Evolutionary conservation across 2,329 filamentous ascomycete genomes (phyloP).

Genomic region (Fusarium lyarnte): DNA sequence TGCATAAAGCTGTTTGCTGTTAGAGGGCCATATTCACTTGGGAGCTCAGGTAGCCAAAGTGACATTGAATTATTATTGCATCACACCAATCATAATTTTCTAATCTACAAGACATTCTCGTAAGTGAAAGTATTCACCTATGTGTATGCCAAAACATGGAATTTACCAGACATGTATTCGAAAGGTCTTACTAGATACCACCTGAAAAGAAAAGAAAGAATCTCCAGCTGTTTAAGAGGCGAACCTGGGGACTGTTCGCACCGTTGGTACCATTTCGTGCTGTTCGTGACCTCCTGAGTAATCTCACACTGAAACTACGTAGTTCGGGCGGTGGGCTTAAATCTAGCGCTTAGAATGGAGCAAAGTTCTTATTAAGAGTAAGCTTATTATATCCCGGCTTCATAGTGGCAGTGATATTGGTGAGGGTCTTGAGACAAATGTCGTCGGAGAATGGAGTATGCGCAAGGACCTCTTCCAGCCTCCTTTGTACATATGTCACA

Average conservation of each 20-base stretch:
- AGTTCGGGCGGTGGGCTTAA: background rate
- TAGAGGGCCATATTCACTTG: background rate
- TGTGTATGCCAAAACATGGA: background rate
- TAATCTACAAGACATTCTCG: rapidly evolving
- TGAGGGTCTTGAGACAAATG: background rate
- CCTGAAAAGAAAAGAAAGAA: too few species aligned
- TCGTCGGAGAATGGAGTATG: background rate
- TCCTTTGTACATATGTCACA: background rate
- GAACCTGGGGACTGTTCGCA: background rate
- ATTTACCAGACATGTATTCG: rapidly evolving
- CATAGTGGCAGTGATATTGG: background rate
- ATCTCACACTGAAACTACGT: background rate
- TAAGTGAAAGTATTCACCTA: rapidly evolving
- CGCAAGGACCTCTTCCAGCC: background rate
- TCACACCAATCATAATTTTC: background rate
- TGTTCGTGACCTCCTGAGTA: background rate
- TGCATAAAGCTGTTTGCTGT: background rate
- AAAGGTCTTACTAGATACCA: rapidly evolving
- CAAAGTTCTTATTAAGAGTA: background rate
- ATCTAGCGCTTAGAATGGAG: too few species aligned
- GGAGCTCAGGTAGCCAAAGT: background rate
- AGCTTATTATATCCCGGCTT: background rate
- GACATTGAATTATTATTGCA: background rate
- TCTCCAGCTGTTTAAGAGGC: too few species aligned
- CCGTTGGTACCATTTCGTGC: background rate